Conservation (phyloP, 495 filamentous ascomycete genomes). For the Gamarada debralockiae region DNA sequence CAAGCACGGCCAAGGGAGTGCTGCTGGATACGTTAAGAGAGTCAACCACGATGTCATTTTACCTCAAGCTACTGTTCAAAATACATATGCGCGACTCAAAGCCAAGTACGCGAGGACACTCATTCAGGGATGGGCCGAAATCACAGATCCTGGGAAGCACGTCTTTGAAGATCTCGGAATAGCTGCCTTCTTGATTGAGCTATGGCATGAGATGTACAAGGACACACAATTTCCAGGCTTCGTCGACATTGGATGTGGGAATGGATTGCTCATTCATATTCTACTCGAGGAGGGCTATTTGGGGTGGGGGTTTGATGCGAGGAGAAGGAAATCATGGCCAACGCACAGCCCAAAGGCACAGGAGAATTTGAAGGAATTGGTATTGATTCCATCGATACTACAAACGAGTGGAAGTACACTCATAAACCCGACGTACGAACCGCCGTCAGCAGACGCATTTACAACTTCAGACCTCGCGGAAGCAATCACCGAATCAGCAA, state of each 20-base stretch:
- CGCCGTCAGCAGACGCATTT: not conserved
- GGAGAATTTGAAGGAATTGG: slow-evolving; percentile 58
- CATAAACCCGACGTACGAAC: not conserved
- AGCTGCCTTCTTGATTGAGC: slow-evolving; percentile 87
- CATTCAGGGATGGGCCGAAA: slow-evolving; percentile 71
- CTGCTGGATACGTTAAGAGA: slow-evolving; percentile 63
- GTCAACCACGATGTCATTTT: slow-evolving; percentile 75
- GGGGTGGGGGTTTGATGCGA: slow-evolving; percentile 90
- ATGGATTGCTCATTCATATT: slow-evolving; percentile 87
- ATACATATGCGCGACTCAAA: slow-evolving; percentile 81
- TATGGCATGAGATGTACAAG: slow-evolving; percentile 84
- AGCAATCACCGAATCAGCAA: not conserved
- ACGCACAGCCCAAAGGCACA: slow-evolving; percentile 56
- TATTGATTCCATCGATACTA: slow-evolving; percentile 65
- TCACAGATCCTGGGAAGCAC: slow-evolving; percentile 84
- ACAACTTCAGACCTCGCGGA: not conserved
- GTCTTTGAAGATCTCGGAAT: slow-evolving; percentile 94
- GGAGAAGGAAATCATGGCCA: slow-evolving; percentile 76
- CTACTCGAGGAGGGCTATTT: slow-evolving; percentile 76
- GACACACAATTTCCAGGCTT: slow-evolving; percentile 71
- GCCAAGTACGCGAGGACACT: slow-evolving; percentile 64
- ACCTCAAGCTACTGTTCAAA: slow-evolving; percentile 67
- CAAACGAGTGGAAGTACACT: not conserved
- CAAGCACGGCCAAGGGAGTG: slow-evolving; percentile 67
- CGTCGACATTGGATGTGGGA: slow-evolving; percentile 93